These are phyloP conservation scores for Elongisporangium undulatum DNA, from an alignment of 352 stramenopile species.

Conservation along the genomic window DNA sequence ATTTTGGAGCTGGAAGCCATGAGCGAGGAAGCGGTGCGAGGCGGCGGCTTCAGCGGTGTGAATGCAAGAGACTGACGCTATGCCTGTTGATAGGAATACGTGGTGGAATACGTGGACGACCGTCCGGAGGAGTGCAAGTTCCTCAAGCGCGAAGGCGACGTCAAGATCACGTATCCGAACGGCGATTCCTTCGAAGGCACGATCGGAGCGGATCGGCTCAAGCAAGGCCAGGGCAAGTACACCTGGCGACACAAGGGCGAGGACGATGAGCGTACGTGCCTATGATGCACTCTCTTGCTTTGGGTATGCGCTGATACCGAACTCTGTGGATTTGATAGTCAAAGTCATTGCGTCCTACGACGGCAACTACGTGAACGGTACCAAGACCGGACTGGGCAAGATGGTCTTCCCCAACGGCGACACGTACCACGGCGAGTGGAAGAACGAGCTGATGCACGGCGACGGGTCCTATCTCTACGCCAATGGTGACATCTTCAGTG, in stretches of 20 bases:
- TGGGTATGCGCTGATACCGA: not conserved
- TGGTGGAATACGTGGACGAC: slow-evolving; percentile 85
- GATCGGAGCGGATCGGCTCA: slow-evolving; percentile 72
- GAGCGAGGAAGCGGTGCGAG: slow-evolving; percentile 45
- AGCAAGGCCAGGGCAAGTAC: slow-evolving; percentile 87
- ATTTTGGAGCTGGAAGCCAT: slow-evolving; percentile 11
- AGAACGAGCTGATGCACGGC: slow-evolving; percentile 78
- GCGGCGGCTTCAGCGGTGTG: not conserved
- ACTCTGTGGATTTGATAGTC: slow-evolving; percentile 18
- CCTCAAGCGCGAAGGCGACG: slow-evolving; percentile 74
- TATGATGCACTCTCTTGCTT: not conserved
- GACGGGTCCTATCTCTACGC: slow-evolving; percentile 91
- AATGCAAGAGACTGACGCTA: not conserved
- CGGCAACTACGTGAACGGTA: slow-evolving; percentile 82
- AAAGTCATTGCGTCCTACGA: slow-evolving; percentile 80
- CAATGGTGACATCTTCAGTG: slow-evolving; percentile 90
- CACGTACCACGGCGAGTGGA: slow-evolving; percentile 88
- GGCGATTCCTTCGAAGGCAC: slow-evolving; percentile 89
- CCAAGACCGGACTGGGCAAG: slow-evolving; percentile 85
- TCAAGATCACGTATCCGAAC: slow-evolving; percentile 88
- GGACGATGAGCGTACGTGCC: slow-evolving; percentile 56
- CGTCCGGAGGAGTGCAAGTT: slow-evolving; percentile 84
- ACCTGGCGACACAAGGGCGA: slow-evolving; percentile 70
- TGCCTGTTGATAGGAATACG: slow-evolving; percentile 45
- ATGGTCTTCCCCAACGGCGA: slow-evolving; percentile 91